phyloP scores from a whole-genome alignment of 106 monocot species.

The Amphibolis antarctica region DNA sequence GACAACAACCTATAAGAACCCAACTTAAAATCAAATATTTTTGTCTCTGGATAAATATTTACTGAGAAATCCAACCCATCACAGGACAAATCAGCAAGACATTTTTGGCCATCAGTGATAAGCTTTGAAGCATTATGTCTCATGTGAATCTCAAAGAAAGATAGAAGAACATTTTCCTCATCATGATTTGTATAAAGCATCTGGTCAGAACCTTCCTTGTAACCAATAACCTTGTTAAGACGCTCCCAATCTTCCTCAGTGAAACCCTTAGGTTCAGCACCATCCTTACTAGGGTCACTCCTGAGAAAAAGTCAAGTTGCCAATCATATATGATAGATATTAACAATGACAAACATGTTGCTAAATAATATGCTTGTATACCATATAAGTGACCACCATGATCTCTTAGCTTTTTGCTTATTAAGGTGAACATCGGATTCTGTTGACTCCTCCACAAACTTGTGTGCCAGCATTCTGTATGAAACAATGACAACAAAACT shows the following conservation, averaged over 20 bases:
- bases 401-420: constrained; percentile 39
- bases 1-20: constrained; percentile 82
- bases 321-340: neutral
- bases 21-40: constrained; percentile 71
- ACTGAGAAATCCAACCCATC: constrained; percentile 66
- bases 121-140: constrained; percentile 93
- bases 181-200: constrained; percentile 29
- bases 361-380: constrained; percentile 6
- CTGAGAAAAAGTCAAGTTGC: constrained; percentile 20
- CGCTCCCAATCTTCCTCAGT: constrained; percentile 79
- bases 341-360: neutral
- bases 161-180: constrained; percentile 39
- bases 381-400: constrained; percentile 96
- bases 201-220: constrained; percentile 69
- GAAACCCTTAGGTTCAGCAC: constrained; percentile 42
- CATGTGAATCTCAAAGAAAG: constrained; percentile 79
- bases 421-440: constrained; percentile 39
- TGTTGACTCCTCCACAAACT: constrained; percentile 62
- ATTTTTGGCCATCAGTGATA: constrained; percentile 24
- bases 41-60: constrained; percentile 68
- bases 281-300: constrained; percentile 48
- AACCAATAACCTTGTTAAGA: constrained; percentile 82
- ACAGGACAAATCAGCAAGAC: constrained; percentile 90
- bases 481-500: constrained; percentile 1
- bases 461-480: constrained; percentile 93